Conservation (phyloP, 1,284 basidiomycete genomes). For the Phaffia rhodozyma region DNA sequence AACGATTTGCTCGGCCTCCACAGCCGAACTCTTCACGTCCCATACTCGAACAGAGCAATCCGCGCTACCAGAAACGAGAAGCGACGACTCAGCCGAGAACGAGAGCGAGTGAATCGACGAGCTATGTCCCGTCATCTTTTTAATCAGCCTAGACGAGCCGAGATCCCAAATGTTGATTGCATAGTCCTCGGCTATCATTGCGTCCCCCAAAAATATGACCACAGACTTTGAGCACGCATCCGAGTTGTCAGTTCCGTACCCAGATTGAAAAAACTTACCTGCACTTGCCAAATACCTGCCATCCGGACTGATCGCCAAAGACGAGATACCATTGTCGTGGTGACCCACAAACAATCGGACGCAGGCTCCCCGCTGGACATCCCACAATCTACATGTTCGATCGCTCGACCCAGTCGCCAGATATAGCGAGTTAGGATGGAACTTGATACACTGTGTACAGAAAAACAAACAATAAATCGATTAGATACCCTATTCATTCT, state of each 20-base stretch:
- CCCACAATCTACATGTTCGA: slow-evolving; percentile 91
- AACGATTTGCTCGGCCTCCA: slow-evolving; percentile 19
- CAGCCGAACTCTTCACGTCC: slow-evolving; percentile 71
- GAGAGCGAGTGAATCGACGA: slow-evolving; percentile 78
- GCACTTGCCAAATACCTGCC: slow-evolving; percentile 87
- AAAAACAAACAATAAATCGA: slow-evolving; percentile 3
- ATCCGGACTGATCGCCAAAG: slow-evolving; percentile 82
- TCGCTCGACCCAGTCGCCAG: slow-evolving; percentile 95
- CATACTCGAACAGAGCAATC: slow-evolving; percentile 95
- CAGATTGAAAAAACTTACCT: slow-evolving; percentile 41
- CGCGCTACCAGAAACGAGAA: slow-evolving; percentile 77
- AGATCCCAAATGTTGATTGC: slow-evolving; percentile 95
- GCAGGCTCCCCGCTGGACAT: slow-evolving; percentile 89
- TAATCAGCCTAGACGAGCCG: slow-evolving; percentile 79
- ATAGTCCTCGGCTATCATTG: slow-evolving; percentile 62
- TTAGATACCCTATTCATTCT: background rate
- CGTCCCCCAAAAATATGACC: background rate
- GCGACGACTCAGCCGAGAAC: slow-evolving; percentile 79
- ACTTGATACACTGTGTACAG: slow-evolving; percentile 64
- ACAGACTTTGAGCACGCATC: background rate
- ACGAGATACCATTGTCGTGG: slow-evolving; percentile 67
- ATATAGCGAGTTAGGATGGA: slow-evolving; percentile 96
- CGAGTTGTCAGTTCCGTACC: background rate
- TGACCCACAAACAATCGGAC: slow-evolving; percentile 94
- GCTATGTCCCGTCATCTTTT: slow-evolving; percentile 92